Conservation (phyloP, 179 eudicot species). For the Beta corolliflora region DNA sequence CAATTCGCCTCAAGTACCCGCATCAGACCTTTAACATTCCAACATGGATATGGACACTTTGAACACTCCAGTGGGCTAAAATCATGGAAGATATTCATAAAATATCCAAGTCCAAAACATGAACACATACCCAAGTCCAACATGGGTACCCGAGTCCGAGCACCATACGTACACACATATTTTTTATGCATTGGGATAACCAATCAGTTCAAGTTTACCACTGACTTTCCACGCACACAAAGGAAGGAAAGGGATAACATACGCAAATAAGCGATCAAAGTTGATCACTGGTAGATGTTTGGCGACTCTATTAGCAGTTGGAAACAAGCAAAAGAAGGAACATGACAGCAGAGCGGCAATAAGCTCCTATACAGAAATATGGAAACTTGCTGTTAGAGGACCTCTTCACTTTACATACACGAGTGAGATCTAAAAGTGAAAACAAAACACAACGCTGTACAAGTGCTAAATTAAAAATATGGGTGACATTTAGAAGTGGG, state of each 20-base stretch:
- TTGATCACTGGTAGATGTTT: slow-evolving; percentile 81
- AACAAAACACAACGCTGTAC: background rate
- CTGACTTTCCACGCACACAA: slow-evolving; percentile 7
- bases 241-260: slow-evolving; percentile 40
- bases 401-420: background rate
- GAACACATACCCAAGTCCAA: too few species aligned
- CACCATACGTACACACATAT: background rate
- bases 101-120: too few species aligned
- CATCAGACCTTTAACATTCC: too few species aligned
- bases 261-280: slow-evolving; percentile 90
- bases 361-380: slow-evolving; percentile 63
- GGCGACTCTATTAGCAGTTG: slow-evolving; percentile 61
- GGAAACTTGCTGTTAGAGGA: slow-evolving; percentile 5
- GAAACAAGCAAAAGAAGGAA: slow-evolving; percentile 92
- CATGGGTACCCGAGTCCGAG: too few species aligned
- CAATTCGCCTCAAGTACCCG: too few species aligned
- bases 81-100: too few species aligned
- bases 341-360: slow-evolving; percentile 88
- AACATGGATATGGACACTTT: too few species aligned
- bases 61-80: too few species aligned
- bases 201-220: background rate
- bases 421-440: background rate
- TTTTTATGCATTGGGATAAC: background rate
- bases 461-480: background rate
- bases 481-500: background rate